Base-by-base conservation (phyloP, 495 filamentous ascomycete genomes). In the Xylaria castorea region DNA sequence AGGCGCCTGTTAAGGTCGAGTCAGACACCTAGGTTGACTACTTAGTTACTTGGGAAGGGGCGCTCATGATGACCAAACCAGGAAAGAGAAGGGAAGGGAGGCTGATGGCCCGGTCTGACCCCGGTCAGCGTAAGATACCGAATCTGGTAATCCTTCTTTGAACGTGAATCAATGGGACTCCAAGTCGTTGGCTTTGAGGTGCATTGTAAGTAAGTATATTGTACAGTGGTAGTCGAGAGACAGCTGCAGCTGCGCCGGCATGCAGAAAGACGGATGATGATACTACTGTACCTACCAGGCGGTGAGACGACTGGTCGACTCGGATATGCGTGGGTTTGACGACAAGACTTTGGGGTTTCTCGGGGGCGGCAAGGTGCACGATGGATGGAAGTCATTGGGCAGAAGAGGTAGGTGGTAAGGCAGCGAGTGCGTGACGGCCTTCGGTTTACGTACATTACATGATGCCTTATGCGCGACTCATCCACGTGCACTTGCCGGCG, bases 401-500 rank as follows among this genome's bases (percentile, higher is more conserved):
- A n/a, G 64, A 38, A 50, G 46, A 51, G 48, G 50, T 30, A 53
- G 48, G 32, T 55, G 50, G 50, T 44, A 68, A 68, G 50, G 66
- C 50, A 40, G 66, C 12, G 50, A 57, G 36, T 38, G 32, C 6
- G 57, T 61, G 61, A 32, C 44, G 50, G 32, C 40, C 44, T 18
- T 30, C 63, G 25, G 27, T 66, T 66, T 66, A 46, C 42, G 16
- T 53, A 36, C 30, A 53, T n/a, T 25, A 48, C 62, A 64, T 65
- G n/a, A 67, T 11, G 46, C 44, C 64, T 36, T 53, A 68, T 55
- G 65, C 65, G 30, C 16, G 12, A 50, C 25, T 38, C 67, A 25
- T 55, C 51, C 67, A 70, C 67, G 65, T 68, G 67, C 55, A 70
- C 40, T 50, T 42, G 20, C 51, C 53, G 18, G 66, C 20, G 51